phyloP scores from a whole-genome alignment of 768 basidiomycete species.

The Chiua virens region DNA sequence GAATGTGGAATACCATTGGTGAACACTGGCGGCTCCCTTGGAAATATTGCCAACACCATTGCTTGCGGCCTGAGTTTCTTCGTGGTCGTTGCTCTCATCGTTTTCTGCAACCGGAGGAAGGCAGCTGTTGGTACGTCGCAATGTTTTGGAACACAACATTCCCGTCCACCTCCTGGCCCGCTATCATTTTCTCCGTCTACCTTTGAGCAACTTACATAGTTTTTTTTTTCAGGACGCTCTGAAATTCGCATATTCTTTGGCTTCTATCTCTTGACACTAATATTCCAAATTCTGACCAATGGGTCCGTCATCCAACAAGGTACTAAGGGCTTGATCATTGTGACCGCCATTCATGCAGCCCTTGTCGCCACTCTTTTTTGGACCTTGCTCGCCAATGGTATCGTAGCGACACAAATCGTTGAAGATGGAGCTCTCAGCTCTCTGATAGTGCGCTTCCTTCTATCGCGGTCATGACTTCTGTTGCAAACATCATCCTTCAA shows the following conservation, averaged over 20 bases:
- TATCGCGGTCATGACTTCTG: background rate
- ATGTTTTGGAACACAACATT: background rate
- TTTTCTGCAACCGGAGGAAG: conserved; percentile 59
- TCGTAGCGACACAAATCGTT: conserved; percentile 86
- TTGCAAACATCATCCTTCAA: background rate
- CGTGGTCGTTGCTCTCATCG: conserved; percentile 56
- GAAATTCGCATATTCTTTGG: conserved; percentile 69
- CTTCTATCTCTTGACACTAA: conserved; percentile 69
- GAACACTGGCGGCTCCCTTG: conserved; percentile 58
- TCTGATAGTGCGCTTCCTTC: conserved; percentile 50
- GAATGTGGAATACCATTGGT: conserved; percentile 73
- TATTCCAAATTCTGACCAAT: conserved; percentile 79
- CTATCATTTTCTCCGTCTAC: background rate
- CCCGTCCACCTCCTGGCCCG: background rate
- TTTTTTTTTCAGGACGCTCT: conserved; percentile 52
- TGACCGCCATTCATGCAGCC: conserved; percentile 81
- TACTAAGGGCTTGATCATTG: conserved; percentile 59
- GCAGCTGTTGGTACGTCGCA: conserved; percentile 80
- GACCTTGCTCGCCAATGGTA: conserved; percentile 70
- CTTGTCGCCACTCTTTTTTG: conserved; percentile 78
- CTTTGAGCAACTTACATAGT: conserved; percentile 1
- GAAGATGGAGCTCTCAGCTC: conserved; percentile 85
- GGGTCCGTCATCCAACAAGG: conserved; percentile 82
- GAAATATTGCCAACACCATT: conserved; percentile 86
- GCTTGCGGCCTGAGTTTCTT: conserved; percentile 74